These are phyloP conservation scores for Scutellaria baicalensis DNA, from an alignment of 257 asterid species.

Conservation along the genomic window DNA sequence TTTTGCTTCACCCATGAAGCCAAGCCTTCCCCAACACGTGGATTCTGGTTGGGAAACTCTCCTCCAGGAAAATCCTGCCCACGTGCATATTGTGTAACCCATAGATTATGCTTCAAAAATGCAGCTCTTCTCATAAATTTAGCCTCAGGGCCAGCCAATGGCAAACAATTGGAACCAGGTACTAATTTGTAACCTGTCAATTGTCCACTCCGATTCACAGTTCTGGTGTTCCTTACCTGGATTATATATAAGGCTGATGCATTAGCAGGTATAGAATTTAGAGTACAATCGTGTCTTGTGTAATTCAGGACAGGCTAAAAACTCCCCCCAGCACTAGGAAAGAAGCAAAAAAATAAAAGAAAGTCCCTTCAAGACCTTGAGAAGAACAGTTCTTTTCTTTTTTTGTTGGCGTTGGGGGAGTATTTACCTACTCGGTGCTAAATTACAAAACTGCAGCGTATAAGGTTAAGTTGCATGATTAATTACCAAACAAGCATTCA, in stretches of 20 bases:
- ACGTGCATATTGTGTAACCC: conserved; percentile 87
- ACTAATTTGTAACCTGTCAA: conserved; percentile 88
- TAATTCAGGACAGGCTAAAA: background rate
- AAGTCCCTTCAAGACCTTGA: background rate
- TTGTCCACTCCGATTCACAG: conserved; percentile 82
- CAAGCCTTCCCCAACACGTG: conserved; percentile 93
- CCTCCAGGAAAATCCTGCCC: conserved; percentile 98
- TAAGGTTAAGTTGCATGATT: background rate
- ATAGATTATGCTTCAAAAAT: conserved; percentile 84
- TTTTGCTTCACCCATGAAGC: conserved; percentile 90
- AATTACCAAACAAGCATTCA: background rate
- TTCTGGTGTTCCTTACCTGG: conserved; percentile 87
- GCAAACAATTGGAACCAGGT: conserved; percentile 87
- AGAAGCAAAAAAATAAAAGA: background rate
- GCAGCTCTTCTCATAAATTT: conserved; percentile 92
- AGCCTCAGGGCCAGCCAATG: conserved; percentile 91
- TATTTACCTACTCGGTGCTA: background rate
- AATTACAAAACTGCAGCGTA: background rate
- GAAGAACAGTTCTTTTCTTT: background rate
- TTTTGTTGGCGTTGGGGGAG: too few relatives aligned
- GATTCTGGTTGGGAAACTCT: conserved; percentile 97
- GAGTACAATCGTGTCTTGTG: background rate
- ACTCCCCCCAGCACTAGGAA: background rate
- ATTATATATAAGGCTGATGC: background rate
- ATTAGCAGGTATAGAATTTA: background rate